Conservation (phyloP, 2,329 filamentous ascomycete genomes). For the Clonostachys chloroleuca region DNA sequence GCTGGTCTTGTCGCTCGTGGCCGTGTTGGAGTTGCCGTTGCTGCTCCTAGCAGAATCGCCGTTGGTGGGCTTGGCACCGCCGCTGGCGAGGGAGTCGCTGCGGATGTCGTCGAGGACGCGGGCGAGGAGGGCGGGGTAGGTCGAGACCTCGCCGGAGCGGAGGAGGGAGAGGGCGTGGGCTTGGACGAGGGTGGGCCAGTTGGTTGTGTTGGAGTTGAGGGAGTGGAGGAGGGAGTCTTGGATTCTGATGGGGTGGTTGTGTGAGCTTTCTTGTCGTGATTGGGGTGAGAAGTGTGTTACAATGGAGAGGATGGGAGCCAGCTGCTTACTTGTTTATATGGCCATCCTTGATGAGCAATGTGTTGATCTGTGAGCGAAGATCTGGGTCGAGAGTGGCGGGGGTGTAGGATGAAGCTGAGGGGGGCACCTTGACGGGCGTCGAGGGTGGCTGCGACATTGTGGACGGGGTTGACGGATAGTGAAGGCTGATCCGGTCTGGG, state of each 20-base stretch:
- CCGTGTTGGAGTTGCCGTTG: constrained; percentile 13
- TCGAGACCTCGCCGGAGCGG: constrained; percentile 53
- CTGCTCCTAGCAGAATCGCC: constrained; percentile 13
- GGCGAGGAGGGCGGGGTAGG: constrained; percentile 56
- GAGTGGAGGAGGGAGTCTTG: constrained; percentile 60
- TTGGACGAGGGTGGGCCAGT: constrained; percentile 60
- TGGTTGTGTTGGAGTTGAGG: constrained; percentile 52
- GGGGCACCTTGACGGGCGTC: constrained; percentile 57
- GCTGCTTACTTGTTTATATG: constrained; percentile 50
- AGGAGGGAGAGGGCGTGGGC: constrained; percentile 55
- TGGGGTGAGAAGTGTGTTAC: not conserved
- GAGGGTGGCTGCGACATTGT: constrained; percentile 41
- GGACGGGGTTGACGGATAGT: not conserved
- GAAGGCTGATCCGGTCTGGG: no score
- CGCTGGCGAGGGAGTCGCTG: constrained; percentile 31
- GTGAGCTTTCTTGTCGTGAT: not conserved
- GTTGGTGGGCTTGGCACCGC: constrained; percentile 13
- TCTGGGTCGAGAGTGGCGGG: constrained; percentile 58
- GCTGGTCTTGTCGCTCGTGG: constrained; percentile 16
- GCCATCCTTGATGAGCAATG: constrained; percentile 51
- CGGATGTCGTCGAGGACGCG: constrained; percentile 60
- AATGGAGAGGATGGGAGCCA: not conserved
- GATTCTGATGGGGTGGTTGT: constrained; percentile 36
- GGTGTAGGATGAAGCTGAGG: constrained; percentile 55
- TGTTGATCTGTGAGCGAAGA: constrained; percentile 59